Percentiles rank a stretch among this genome's conserved stretches.
These are phyloP conservation scores for Pyracantha coccinea DNA, from an alignment of 331 rosid species.

Conservation along the genomic window DNA sequence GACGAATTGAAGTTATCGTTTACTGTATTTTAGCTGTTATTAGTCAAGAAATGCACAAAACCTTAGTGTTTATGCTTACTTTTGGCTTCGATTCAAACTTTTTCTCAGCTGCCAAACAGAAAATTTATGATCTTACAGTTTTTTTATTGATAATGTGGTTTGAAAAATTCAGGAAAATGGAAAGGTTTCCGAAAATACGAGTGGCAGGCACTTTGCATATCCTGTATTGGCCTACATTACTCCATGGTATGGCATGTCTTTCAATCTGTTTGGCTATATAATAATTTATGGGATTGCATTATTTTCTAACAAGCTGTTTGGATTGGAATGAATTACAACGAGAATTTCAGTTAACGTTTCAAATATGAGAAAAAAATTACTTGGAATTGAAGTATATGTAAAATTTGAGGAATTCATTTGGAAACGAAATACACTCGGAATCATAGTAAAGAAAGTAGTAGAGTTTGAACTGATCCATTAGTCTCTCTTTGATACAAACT, in stretches of 20 bases:
- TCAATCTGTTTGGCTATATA: background rate
- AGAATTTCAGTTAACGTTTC: background rate
- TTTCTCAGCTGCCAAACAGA: no score
- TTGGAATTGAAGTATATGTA: background rate
- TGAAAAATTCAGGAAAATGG: slow-evolving; percentile 53
- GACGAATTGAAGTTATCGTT: background rate
- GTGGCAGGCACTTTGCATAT: slow-evolving; percentile 46
- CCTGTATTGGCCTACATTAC: slow-evolving; percentile 90
- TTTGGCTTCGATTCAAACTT: no score
- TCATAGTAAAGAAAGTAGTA: background rate
- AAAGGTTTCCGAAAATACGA: slow-evolving; percentile 45
- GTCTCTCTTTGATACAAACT: background rate
- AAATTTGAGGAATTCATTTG: background rate
- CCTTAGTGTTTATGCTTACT: background rate
- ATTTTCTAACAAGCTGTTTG: background rate
- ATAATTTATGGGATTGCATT: background rate
- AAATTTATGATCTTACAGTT: background rate
- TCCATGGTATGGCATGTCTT: slow-evolving; percentile 69
- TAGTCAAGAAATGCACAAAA: background rate
- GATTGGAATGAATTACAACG: background rate
- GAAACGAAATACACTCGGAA: background rate
- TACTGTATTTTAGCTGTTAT: no score
- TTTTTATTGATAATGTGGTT: background rate
- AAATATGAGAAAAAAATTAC: background rate
- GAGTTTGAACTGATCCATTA: background rate